Conservation (phyloP, 768 basidiomycete species). For the Guyanaporus albipodus region DNA sequence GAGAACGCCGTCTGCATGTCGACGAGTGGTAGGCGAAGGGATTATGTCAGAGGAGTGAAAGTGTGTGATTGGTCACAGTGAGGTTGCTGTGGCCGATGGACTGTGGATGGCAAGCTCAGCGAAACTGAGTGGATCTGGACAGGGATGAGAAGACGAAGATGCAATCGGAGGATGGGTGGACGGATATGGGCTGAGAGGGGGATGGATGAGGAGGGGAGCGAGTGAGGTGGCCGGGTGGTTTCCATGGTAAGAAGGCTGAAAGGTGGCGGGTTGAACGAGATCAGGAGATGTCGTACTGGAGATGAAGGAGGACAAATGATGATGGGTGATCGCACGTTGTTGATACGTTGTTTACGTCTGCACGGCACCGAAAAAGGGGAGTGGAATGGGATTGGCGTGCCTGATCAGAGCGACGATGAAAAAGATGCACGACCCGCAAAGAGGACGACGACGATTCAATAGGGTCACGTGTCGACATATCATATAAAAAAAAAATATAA, state of each 20-base stretch:
- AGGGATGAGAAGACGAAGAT: no score
- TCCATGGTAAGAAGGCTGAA: constrained; percentile 28
- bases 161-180: no score
- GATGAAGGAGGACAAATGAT: constrained; percentile 18
- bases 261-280: constrained; percentile 11
- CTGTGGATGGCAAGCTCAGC: no score
- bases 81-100: no score
- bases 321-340: constrained; percentile 27
- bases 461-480: constrained; percentile 27
- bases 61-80: no score
- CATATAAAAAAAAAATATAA: constrained; percentile 1
- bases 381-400: constrained; percentile 21
- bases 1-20: constrained; percentile 26
- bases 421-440: constrained; percentile 22
- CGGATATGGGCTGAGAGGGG: constrained; percentile 20
- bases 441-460: no score
- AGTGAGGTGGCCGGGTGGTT: constrained; percentile 17
- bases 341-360: constrained; percentile 26
- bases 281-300: constrained; percentile 24
- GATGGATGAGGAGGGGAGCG: not conserved
- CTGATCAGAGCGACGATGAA: constrained; percentile 21
- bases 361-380: constrained; percentile 34
- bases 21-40: constrained; percentile 20
- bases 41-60: no score
- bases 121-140: constrained; percentile 8